These are phyloP conservation scores for Lactuca saligna DNA, from an alignment of 129 eudicot species.

Conservation along the genomic window DNA sequence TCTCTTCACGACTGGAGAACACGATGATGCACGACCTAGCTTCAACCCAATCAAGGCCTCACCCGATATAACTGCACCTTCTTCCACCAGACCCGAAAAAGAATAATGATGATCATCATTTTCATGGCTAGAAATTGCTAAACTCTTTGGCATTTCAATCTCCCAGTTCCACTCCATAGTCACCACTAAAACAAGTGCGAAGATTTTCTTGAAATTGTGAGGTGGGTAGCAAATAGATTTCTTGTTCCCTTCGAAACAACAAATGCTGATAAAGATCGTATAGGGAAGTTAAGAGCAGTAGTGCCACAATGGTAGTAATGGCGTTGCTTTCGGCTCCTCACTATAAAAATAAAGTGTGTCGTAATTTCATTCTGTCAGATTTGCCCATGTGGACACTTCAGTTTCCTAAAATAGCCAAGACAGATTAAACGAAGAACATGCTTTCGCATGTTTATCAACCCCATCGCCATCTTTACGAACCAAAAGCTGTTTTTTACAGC, in stretches of 20 bases:
- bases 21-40: conserved; percentile 26
- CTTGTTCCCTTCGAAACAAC: conserved; percentile 25
- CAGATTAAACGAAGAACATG: conserved; percentile 27
- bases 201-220: conserved; percentile 11
- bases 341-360: conserved; percentile 15
- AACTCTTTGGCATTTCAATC: conserved; percentile 1
- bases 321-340: conserved; percentile 22
- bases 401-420: conserved; percentile 29
- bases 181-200: background rate
- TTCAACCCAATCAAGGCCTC: conserved; percentile 35
- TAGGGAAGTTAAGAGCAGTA: background rate
- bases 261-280: conserved; percentile 9
- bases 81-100: conserved; percentile 12
- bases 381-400: conserved; percentile 34
- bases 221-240: conserved; percentile 19
- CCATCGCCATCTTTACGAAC: conserved; percentile 6
- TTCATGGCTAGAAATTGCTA: background rate
- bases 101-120: background rate
- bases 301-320: conserved; percentile 10
- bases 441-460: conserved; percentile 22
- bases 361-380: conserved; percentile 33
- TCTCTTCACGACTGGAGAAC: conserved; percentile 30
- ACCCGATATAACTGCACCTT: conserved; percentile 19
- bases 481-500: conserved; percentile 21
- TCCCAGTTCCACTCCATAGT: conserved; percentile 11